phyloP scores from a whole-genome alignment of 2,329 filamentous ascomycete genomes.

The Talaromyces sp. region DNA sequence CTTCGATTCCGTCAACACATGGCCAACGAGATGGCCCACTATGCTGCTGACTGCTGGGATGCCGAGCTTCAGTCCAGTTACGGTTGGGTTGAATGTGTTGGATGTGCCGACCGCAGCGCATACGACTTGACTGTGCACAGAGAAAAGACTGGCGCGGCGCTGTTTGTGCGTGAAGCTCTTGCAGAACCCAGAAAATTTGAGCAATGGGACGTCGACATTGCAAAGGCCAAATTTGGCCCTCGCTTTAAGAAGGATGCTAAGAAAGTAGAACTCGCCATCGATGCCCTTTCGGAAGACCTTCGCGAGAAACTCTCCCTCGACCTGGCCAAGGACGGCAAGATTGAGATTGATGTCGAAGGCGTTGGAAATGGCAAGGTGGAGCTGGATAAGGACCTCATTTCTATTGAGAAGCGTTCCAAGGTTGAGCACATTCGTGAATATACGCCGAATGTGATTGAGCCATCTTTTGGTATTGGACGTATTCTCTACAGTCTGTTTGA shows the following conservation, averaged over 20 bases:
- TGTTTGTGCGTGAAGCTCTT: slow-evolving; percentile 77
- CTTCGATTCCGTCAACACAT: slow-evolving; percentile 97
- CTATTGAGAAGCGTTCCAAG: slow-evolving; percentile 76
- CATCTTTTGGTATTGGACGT: slow-evolving; percentile 92
- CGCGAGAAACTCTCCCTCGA: slow-evolving; percentile 73
- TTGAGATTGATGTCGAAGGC: slow-evolving; percentile 66
- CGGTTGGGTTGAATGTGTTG: slow-evolving; percentile 98
- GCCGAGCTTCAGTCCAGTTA: slow-evolving; percentile 86
- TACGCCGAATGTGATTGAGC: slow-evolving; percentile 93
- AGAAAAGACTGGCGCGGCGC: slow-evolving; percentile 81
- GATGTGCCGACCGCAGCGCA: slow-evolving; percentile 90
- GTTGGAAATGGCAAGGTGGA: slow-evolving; percentile 68
- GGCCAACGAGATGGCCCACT: slow-evolving; percentile 86
- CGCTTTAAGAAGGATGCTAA: slow-evolving; percentile 93
- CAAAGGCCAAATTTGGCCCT: slow-evolving; percentile 95
- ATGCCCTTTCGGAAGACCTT: slow-evolving; percentile 70
- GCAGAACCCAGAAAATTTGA: slow-evolving; percentile 73
- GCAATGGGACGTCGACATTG: slow-evolving; percentile 80
- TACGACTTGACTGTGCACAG: slow-evolving; percentile 91
- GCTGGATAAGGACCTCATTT: slow-evolving; percentile 71
- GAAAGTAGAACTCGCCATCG: slow-evolving; percentile 71
- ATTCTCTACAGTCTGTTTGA: slow-evolving; percentile 92
- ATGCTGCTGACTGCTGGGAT: slow-evolving; percentile 97
- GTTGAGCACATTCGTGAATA: slow-evolving; percentile 83
- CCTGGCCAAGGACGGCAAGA: slow-evolving; percentile 66